Base-by-base conservation (phyloP, 805 yeast species). In the Geotrichum ghanense region DNA sequence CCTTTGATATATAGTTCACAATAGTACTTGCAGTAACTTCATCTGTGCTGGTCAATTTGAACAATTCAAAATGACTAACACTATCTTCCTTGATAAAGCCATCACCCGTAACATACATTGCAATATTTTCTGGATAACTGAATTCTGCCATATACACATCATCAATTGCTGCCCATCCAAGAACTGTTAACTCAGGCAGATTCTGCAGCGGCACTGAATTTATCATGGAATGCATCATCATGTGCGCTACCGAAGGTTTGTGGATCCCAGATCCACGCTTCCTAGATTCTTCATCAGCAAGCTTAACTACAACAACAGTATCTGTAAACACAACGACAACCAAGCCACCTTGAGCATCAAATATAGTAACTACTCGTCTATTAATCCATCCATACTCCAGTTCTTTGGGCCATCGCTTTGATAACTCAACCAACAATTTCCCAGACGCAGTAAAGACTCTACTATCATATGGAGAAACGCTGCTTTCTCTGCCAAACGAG, bases 361-460 rank as follows among this genome's bases (percentile, higher is more conserved):
- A 72, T 1, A 89, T 80, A 0, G 90, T 83, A 9, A 90, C 88
- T 2, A 90, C 92, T 50, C 94, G 73, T 51, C 97, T 71, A 31
- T 81, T 75, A 23, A 87, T 61, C 97, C 96, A 89, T 19, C 95
- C 95, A 58, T 79, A 81, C 52, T 85, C 95, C 21, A 90, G 68
- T 52, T 82, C 89, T 0, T 76, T 65, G 0, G 97, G 97, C 97
- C 97, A 89, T 10, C 77, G 79, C 14, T 76, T 71, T 2, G 95
- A 95, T 17, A 88, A 63, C 55, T 88, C 95, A 0, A 94, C 81
- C 44, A 90, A 66, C 2, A 90, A 72, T 60, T 87, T 88, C 0
- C 97, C 97, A 0, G 95, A 81, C 2, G 95, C 95, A 0, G 96
- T 89, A 60, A 88, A 84, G 0, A 87, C 79, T 52, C 95, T 67